Base-by-base conservation (phyloP, 2,329 filamentous ascomycete genomes). In the Fusarium caatingaense region DNA sequence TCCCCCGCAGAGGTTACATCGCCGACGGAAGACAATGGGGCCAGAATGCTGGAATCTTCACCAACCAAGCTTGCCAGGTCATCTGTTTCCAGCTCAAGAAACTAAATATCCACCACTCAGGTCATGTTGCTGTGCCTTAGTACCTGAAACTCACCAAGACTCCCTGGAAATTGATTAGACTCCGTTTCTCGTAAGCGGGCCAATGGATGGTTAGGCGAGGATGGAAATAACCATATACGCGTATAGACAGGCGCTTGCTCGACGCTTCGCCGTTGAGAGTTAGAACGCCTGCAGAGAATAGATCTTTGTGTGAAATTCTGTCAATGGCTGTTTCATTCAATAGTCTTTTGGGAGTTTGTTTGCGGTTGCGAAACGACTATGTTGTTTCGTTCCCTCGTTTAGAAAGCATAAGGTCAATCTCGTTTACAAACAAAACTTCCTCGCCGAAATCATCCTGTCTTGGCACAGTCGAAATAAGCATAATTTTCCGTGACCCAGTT, bases 401-500 rank as follows among this genome's bases (percentile, higher is more conserved):
- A 7, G 4, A 34, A 23, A 11, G 20, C 11, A 21, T 23, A 15
- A 23, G 2, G 3, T 20, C 32, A 51, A 51, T 51, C 32, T 51
- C 49, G 49, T 51, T 51, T 51, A 28, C 21, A 51, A 51, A 51
- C 49, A n/a, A 51, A 41, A 51, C 49, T 12, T 28, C 11, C 10
- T 51, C 23, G 18, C 32, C 48, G n/a, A 27, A 51, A 41, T 51
- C 23, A 41, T 40, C 23, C 16, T 16, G n/a, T 40, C 49, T 51
- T 51, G 49, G 49, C 49, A 40, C 10, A 10, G n/a, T 51, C 13
- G 8, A 51, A 51, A 51, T 51, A 51, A 51, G 49, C 32, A 51
- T 51, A 51, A 51, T 51, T 51, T 51, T 51, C 49, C 49, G 49
- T 51, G 49, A 41, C 49, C 18, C 23, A 41, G 49, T 41, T 51